Percentiles rank a stretch among this genome's conserved stretches.
Conservation (phyloP, 2,329 filamentous ascomycete genomes). For the Triangularia setosa region DNA sequence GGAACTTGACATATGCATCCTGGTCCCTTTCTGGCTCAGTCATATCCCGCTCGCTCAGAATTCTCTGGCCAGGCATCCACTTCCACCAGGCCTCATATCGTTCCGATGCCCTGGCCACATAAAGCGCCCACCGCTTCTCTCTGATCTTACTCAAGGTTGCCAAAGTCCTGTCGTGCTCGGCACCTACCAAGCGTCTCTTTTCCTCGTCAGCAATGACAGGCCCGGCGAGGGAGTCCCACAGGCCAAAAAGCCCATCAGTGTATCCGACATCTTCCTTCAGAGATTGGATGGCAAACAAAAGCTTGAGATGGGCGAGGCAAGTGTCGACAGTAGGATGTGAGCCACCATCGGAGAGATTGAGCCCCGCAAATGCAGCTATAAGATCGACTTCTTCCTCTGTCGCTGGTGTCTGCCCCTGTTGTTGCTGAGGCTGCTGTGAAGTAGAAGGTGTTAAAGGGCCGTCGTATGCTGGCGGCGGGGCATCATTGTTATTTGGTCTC, state of each 20-base stretch:
- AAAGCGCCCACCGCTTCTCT: constrained; percentile 72
- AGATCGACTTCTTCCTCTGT: constrained; percentile 8
- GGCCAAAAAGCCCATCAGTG: constrained; percentile 62
- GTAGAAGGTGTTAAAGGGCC: not conserved
- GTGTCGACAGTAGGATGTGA: constrained; percentile 45
- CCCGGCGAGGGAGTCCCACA: constrained; percentile 47
- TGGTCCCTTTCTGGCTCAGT: constrained; percentile 10
- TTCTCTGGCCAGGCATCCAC: constrained; percentile 27
- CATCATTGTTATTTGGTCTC: not conserved
- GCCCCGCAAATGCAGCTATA: constrained; percentile 24
- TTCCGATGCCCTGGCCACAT: constrained; percentile 62
- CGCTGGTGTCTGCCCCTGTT: not conserved
- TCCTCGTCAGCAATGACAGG: constrained; percentile 22
- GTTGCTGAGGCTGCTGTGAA: not conserved
- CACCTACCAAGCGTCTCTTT: constrained; percentile 23
- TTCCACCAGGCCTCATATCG: constrained; percentile 67
- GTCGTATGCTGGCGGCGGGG: constrained; percentile 14
- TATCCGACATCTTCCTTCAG: constrained; percentile 65
- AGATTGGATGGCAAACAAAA: constrained; percentile 63
- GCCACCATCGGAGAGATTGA: constrained; percentile 14
- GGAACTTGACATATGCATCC: constrained; percentile 34
- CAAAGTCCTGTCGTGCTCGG: constrained; percentile 31
- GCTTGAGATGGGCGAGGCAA: constrained; percentile 70
- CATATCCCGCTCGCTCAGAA: constrained; percentile 38
- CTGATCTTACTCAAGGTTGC: constrained; percentile 51